A percentile compares a stretch with the other conserved stretches of the same genome.
phyloP scores from a whole-genome alignment of 2,329 filamentous ascomycete species.

The Thelonectria discophora region DNA sequence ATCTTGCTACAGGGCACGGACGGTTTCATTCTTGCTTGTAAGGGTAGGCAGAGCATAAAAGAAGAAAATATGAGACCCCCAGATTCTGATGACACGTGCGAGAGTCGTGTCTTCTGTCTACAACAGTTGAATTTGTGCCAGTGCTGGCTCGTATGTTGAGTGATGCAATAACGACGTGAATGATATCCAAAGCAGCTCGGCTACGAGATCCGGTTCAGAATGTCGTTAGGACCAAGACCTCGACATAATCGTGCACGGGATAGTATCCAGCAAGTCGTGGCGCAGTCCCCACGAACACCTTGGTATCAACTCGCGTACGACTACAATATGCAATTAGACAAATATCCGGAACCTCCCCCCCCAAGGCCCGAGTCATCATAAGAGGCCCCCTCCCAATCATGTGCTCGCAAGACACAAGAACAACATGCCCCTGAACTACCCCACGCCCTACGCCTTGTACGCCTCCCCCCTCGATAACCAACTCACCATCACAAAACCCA shows the following conservation, averaged over 20 bases:
- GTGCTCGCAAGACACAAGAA: neutral
- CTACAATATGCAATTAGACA: no score
- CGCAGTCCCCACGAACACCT: no score
- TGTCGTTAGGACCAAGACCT: no score
- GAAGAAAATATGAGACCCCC: constrained; percentile 48
- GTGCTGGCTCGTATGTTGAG: neutral
- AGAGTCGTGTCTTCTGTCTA: constrained; percentile 39
- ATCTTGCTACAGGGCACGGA: constrained; percentile 52
- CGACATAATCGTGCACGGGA: no score
- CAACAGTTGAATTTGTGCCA: constrained; percentile 19
- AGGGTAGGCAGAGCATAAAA: constrained; percentile 50
- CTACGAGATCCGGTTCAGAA: no score
- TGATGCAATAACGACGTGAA: neutral
- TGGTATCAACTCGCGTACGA: no score
- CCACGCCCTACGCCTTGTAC: no score
- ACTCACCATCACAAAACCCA: constrained; percentile 9
- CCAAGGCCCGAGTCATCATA: neutral
- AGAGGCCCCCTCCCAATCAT: neutral
- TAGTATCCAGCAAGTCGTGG: neutral
- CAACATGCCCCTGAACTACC: neutral
- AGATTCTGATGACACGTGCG: constrained; percentile 43
- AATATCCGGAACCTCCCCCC: no score
- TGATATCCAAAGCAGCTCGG: neutral
- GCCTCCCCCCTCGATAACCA: constrained; percentile 6
- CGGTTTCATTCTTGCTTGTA: constrained; percentile 51